phyloP scores from a whole-genome alignment of 306 rosid species.

The Castanea mollissima region DNA sequence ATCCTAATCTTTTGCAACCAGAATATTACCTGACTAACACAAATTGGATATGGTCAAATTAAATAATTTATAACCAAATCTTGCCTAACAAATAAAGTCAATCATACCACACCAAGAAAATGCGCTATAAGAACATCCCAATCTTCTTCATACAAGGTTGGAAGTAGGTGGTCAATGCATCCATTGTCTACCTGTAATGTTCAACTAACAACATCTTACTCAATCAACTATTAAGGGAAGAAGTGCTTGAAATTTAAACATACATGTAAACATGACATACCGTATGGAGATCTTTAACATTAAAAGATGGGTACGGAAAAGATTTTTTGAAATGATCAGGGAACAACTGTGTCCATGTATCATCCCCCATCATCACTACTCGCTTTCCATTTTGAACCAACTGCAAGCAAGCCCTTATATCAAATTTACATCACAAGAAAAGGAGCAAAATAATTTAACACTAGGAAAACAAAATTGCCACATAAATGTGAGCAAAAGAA shows the following conservation, averaged over 20 bases:
- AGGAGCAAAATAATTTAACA: background rate
- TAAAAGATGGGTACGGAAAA: slow-evolving; percentile 88
- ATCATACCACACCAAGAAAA: slow-evolving; percentile 96
- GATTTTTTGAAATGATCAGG: slow-evolving; percentile 81
- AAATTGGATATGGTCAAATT: background rate
- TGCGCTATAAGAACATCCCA: slow-evolving; percentile 98
- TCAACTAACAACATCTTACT: background rate
- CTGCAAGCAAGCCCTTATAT: slow-evolving; percentile 41
- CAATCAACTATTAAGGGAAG: slow-evolving; percentile 20
- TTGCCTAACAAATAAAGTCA: background rate
- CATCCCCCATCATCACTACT: slow-evolving; percentile 98
- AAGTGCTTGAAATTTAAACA: slow-evolving; percentile 4
- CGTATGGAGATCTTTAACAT: slow-evolving; percentile 93
- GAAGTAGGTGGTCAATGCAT: slow-evolving; percentile 86
- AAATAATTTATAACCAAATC: background rate
- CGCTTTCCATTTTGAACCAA: slow-evolving; percentile 86
- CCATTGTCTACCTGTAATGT: slow-evolving; percentile 82
- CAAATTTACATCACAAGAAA: slow-evolving; percentile 5
- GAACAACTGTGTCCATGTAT: slow-evolving; percentile 96
- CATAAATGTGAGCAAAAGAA: background rate
- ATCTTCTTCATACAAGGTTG: slow-evolving; percentile 72
- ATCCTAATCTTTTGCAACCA: background rate
- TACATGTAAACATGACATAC: slow-evolving; percentile 33
- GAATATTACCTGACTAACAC: background rate
- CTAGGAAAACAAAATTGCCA: slow-evolving; percentile 3